phyloP scores from a whole-genome alignment of 2,329 filamentous ascomycete species.

The Endocalyx cinctus region DNA sequence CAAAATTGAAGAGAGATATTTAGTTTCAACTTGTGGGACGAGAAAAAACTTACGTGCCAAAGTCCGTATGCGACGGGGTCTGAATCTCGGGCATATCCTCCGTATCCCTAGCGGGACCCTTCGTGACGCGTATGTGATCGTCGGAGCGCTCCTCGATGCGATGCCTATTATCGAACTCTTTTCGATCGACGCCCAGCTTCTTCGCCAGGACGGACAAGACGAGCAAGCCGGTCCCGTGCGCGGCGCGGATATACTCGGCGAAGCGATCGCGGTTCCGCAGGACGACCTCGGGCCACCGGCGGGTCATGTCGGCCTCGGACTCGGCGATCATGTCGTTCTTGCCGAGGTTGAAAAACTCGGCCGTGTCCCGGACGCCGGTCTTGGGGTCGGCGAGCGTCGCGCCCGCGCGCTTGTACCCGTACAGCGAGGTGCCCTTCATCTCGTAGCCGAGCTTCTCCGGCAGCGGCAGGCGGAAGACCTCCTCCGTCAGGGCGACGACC shows the following conservation, averaged over 20 bases:
- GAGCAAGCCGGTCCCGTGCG: slow-evolving; percentile 24
- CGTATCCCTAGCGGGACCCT: slow-evolving; percentile 23
- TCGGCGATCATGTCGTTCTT: slow-evolving; percentile 27
- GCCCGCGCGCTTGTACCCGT: slow-evolving; percentile 29
- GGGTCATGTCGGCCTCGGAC: slow-evolving; percentile 15
- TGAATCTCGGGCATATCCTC: slow-evolving; percentile 27
- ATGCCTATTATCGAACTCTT: slow-evolving; percentile 22
- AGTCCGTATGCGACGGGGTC: slow-evolving; percentile 32
- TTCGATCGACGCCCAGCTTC: slow-evolving; percentile 21
- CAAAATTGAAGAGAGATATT: background rate
- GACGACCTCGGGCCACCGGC: slow-evolving; percentile 22
- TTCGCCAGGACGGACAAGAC: slow-evolving; percentile 23
- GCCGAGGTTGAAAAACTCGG: slow-evolving; percentile 30
- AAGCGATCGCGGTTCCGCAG: slow-evolving; percentile 19
- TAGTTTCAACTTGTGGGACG: too few relatives aligned
- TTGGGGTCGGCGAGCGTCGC: slow-evolving; percentile 22
- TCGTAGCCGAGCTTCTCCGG: slow-evolving; percentile 23
- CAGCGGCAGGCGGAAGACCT: slow-evolving; percentile 22
- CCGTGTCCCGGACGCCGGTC: slow-evolving; percentile 24
- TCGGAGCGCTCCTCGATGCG: slow-evolving; percentile 24
- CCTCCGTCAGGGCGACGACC: slow-evolving; percentile 18
- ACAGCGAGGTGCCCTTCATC: slow-evolving; percentile 18
- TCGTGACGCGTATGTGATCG: slow-evolving; percentile 28
- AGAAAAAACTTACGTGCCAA: slow-evolving; percentile 31
- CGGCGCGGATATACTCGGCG: slow-evolving; percentile 18